Evolutionary conservation across 208 protist species (phyloP), one percentile per base, ranked within the genome.

Genomic region (Leishmania braziliensis): DNA sequence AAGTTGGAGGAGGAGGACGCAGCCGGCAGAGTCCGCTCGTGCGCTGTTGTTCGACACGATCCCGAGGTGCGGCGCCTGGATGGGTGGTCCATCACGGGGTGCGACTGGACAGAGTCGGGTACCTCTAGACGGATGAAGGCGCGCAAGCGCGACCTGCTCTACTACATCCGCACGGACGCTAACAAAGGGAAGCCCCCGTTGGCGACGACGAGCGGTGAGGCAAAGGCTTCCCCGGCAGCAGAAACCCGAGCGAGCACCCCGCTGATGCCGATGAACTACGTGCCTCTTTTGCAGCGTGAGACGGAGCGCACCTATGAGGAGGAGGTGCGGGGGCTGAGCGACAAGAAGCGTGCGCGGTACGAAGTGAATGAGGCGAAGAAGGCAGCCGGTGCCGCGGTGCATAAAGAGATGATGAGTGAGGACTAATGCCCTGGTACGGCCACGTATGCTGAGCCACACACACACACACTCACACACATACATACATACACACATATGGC

Each of bases 221-320:
- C 46, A 26, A 71, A 50, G 6, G 1, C 53, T 43, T 12, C 54
- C 20, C n/a, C 23, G 23, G 12, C 53, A 6, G 48, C 23, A 12
- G 39, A 5, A 1, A n/a, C 56, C 12, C 6, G 16, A 5, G 36
- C 54, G 0, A 53, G 26, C 75, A 3, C 39, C 12, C 18, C 54
- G 1, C 39, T 39, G 58, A 23, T 54, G 26, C 33, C 66, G 16
- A 36, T n/a, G 75, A 46, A 26, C 26, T 96, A 97, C 72, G 90
- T 95, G 5, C 88, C 89, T 63, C 85, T 97, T 54, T 78, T 95
- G 53, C 84, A 95, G 23, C 87, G 95, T 29, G 88, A 92, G 72
- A 90, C 83, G n/a, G 92, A 97, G 86, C 86, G 90, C 0, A 96
- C 93, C n/a, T 97, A 93, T 53, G 89, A 85, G n/a, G 86, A 94